Evolutionary conservation across 495 filamentous ascomycete species (phyloP), one percentile per base, ranked within the genome.

Genomic region (Penicillium angulare): DNA sequence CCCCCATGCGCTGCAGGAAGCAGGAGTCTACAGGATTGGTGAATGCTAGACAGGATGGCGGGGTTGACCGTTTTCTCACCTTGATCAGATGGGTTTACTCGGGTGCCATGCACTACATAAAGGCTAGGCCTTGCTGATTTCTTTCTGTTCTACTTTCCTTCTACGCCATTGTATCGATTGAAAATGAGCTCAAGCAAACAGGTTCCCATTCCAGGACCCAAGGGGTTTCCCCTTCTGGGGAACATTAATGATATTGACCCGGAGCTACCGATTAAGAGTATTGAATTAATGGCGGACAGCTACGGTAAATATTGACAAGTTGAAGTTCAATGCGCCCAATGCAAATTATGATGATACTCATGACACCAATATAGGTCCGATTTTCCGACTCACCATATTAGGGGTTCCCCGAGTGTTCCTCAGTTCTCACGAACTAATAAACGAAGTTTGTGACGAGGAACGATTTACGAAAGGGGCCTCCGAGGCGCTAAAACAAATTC

Each of bases 361-460:
- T n/a, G n/a, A n/a, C n/a, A n/a, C n/a, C n/a, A n/a, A n/a, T 53
- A 18, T 26, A 75, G 83, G 83, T 52, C 77, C 78, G 35, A 87
- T 88, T 55, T 87, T 78, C 55, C 62, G 66, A 23, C 47, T 74
- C 16, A 61, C 55, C 13, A 61, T 57, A 0, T 53, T 65, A 17
- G 69, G 69, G 24, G 36, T 13, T 2, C 16, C 63, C 7, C 49
- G 53, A 41, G 54, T 78, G 9, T 65, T 79, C 38, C 55, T 80
- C 33, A 68, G 58, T 34, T 72, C 76, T 7, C 75, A 82, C 42
- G 79, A 75, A 8, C 63, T 90, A 13, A 64, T 84, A 17, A 67
- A 87, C 38, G 87, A 90, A 56, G 54, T 83, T 17, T 89, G 81
- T 62, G 76, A 91, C 58, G 87, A 87, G 62, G 80, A 73, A 23